Evolutionary conservation across 768 basidiomycete genomes (phyloP).

Genomic region (Tylopilus plumbeoviolaceoides): DNA sequence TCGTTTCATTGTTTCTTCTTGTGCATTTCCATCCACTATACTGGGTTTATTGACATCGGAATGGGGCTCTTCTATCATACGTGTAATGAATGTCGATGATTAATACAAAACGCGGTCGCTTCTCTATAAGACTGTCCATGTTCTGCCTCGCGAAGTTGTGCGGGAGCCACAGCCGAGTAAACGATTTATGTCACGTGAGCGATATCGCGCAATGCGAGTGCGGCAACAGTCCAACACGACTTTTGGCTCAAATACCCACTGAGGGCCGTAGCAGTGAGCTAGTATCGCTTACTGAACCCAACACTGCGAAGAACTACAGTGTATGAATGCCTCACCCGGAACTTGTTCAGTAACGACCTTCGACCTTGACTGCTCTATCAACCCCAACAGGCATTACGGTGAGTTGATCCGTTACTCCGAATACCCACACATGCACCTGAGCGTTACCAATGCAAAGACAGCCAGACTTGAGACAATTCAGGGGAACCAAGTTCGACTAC

Average conservation of each 20-base stretch:
- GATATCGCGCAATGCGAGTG: too few species aligned
- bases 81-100: background rate
- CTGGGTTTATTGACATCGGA: background rate
- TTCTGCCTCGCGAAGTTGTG: too few species aligned
- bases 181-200: too few species aligned
- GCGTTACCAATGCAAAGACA: background rate
- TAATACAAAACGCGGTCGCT: background rate
- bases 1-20: background rate
- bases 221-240: too few species aligned
- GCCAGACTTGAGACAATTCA: background rate
- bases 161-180: too few species aligned
- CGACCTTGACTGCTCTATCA: constrained; percentile 2
- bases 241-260: too few species aligned
- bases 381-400: constrained; percentile 1
- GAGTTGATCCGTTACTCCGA: constrained; percentile 1
- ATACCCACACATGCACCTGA: background rate
- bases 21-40: background rate
- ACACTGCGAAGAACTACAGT: background rate
- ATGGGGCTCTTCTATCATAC: background rate
- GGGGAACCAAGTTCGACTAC: background rate
- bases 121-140: too few species aligned
- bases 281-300: background rate
- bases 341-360: background rate
- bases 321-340: background rate
- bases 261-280: background rate